Evolutionary conservation across 2,329 filamentous ascomycete genomes (phyloP).

Genomic region (Cladorrhinum sp.): DNA sequence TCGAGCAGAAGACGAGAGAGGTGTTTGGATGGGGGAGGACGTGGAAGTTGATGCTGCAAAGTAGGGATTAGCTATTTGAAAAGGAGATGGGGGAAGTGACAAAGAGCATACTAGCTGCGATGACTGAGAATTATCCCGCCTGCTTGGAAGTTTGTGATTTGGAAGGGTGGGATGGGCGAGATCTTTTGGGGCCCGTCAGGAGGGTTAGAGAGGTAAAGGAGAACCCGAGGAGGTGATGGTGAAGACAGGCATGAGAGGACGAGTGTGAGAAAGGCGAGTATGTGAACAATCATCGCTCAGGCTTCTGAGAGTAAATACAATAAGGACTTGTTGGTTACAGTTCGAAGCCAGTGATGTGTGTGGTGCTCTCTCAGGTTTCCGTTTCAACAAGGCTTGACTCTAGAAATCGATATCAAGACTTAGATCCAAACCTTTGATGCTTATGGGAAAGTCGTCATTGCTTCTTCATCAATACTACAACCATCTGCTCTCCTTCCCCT

Average conservation of each 20-base stretch:
- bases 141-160: constrained; percentile 20
- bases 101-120: constrained; percentile 6
- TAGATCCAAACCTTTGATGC: too few relatives aligned
- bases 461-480: background rate
- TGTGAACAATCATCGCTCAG: background rate
- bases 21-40: constrained; percentile 11
- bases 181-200: constrained; percentile 1
- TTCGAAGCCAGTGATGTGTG: too few relatives aligned
- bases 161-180: constrained; percentile 16
- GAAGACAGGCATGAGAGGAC: background rate
- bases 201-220: background rate
- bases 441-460: too few relatives aligned
- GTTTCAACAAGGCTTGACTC: too few relatives aligned
- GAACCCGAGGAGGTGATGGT: background rate
- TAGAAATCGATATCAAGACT: too few relatives aligned
- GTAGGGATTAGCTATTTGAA: background rate
- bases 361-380: too few relatives aligned
- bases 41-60: constrained; percentile 23
- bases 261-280: background rate
- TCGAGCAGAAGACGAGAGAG: constrained; percentile 15
- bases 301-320: too few relatives aligned
- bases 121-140: constrained; percentile 22
- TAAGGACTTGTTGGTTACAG: too few relatives aligned
- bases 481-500: background rate
- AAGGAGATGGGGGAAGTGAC: background rate